Evolutionary conservation across 257 asterid genomes (phyloP), one percentile per base, ranked within the genome.

Genomic region (Capsicum pubescens): DNA sequence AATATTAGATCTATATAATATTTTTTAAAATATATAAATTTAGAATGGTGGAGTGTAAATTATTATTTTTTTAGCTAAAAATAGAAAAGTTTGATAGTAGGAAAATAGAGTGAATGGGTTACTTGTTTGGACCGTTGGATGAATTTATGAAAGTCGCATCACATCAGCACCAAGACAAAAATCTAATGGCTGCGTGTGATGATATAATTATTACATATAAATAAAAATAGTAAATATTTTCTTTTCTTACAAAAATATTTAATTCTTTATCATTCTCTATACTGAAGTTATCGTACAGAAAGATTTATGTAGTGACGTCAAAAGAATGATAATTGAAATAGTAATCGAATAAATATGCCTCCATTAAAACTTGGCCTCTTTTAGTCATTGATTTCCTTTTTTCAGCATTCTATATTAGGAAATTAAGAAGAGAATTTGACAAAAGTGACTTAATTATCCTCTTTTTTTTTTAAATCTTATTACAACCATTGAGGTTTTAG

Each of bases 91-190:
- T 61, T 3, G 68, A 61, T 8, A 1, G 36, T 19, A 19, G 13
- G 36, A n/a, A 60, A 60, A 60, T 60, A 5, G 17, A 32, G 11
- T 67, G 11, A 67, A 67, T 35, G 74, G 48, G 74, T 64, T 64
- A 14, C 70, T 26, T 64, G 42, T 64, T 64, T 64, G 78, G 32
- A 39, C 77, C 32, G 78, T 69, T 69, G 78, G 54, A 69, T 69
- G 26, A 32, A 44, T 70, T 42, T 70, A 17, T 4, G 0, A 6
- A 19, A 46, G 42, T 48, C 19, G 42, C 42, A 72, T 72, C 80
- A 72, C 42, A 50, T 59, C 12, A 72, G 11, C n/a, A 72, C 1
- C 60, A 72, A 72, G 17, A n/a, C n/a, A 48, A 72, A 26, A n/a
- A 48, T 19, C 80, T 72, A 12, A 48, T 46, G 80, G 80, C 48